phyloP scores from a whole-genome alignment of 768 basidiomycete species.

The Termitomyces titanicus region DNA sequence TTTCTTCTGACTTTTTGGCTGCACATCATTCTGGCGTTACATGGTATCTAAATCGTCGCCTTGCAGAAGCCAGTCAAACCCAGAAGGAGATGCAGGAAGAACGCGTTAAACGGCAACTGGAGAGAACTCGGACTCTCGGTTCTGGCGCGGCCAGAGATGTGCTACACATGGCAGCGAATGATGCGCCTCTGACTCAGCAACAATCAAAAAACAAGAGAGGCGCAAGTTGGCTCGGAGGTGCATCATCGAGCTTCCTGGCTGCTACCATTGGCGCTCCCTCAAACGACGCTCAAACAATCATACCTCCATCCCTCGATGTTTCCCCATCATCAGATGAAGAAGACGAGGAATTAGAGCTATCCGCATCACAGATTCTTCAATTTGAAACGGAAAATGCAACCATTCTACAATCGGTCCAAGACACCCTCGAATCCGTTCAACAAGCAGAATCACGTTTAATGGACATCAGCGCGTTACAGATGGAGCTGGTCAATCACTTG shows the following conservation, averaged over 20 bases:
- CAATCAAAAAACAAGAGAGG: constrained; percentile 19
- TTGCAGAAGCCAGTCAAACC: constrained; percentile 73
- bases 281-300: constrained; percentile 23
- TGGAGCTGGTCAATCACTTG: constrained; percentile 85
- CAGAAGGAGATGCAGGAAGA: constrained; percentile 94
- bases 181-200: constrained; percentile 17
- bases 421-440: constrained; percentile 84
- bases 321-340: constrained; percentile 52
- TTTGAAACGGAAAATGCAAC: constrained; percentile 91
- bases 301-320: constrained; percentile 18
- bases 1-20: constrained; percentile 70
- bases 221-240: constrained; percentile 61
- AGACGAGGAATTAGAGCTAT: constrained; percentile 79
- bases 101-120: constrained; percentile 82
- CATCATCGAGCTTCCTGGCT: constrained; percentile 54
- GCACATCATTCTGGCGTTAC: constrained; percentile 92
- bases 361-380: constrained; percentile 83
- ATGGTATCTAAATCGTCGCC: constrained; percentile 82
- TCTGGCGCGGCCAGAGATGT: constrained; percentile 70
- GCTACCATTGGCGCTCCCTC: constrained; percentile 54
- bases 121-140: constrained; percentile 79
- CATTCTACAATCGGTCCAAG: constrained; percentile 80
- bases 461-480: constrained; percentile 92
- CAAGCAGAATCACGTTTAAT: constrained; percentile 87
- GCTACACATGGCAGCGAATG: constrained; percentile 37